Conservation (phyloP, 1,139 yeast genomes). For the Pneumocystis sp. region DNA sequence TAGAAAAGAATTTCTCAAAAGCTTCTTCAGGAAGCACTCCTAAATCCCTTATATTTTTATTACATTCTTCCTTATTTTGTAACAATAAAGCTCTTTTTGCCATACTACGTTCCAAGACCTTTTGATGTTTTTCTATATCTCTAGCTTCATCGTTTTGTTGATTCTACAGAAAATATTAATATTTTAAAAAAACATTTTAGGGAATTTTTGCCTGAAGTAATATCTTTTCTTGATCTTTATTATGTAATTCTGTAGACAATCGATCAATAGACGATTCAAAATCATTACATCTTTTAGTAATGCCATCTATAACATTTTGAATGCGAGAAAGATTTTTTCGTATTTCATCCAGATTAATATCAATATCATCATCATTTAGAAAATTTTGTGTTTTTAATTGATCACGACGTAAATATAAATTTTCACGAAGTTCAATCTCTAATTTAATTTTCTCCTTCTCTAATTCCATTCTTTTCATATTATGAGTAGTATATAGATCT, state of each 20-base stretch:
- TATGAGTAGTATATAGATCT: slow-evolving; percentile 30
- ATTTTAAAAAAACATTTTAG: slow-evolving; percentile 12
- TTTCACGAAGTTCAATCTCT: slow-evolving; percentile 46
- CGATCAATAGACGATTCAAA: slow-evolving; percentile 15
- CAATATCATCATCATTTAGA: slow-evolving; percentile 12
- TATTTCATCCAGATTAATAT: slow-evolving; percentile 18
- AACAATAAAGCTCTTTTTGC: slow-evolving; percentile 48
- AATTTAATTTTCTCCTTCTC: slow-evolving; percentile 39
- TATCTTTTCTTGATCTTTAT: slow-evolving; percentile 1
- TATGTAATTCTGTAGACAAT: slow-evolving; percentile 11
- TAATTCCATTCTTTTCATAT: slow-evolving; percentile 32
- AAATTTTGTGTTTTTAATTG: slow-evolving; percentile 20
- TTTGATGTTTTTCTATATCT: slow-evolving; percentile 48
- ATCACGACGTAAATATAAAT: slow-evolving; percentile 32
- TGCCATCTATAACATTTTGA: slow-evolving; percentile 24
- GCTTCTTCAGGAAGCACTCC: slow-evolving; percentile 87
- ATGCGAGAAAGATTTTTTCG: slow-evolving; percentile 22
- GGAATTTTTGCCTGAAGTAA: slow-evolving; percentile 2
- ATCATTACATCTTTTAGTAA: slow-evolving; percentile 20
- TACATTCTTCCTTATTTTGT: slow-evolving; percentile 56
- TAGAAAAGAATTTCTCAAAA: slow-evolving; percentile 34
- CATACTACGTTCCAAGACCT: slow-evolving; percentile 49
- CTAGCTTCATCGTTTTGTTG: slow-evolving; percentile 42
- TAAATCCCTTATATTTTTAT: slow-evolving; percentile 59
- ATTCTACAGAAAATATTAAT: slow-evolving; percentile 28